Evolutionary conservation across 805 yeast genomes (phyloP).

Genomic region (Suhomyces sp.): DNA sequence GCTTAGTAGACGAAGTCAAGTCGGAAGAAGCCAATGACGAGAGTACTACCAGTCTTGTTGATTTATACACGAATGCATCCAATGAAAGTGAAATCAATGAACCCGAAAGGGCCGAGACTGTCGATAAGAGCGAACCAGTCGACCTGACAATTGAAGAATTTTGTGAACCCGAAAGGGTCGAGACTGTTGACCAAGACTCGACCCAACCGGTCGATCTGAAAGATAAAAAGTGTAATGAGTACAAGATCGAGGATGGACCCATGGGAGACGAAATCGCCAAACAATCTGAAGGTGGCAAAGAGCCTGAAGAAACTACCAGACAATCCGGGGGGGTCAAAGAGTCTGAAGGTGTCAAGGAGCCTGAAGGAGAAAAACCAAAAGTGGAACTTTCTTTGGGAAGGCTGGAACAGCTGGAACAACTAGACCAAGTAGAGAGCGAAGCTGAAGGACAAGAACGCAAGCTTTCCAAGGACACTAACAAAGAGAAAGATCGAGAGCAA

Average conservation of each 20-base stretch:
- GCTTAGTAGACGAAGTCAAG: neutral
- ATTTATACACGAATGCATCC: neutral
- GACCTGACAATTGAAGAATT: neutral
- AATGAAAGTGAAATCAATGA: neutral
- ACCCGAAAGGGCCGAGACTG: neutral
- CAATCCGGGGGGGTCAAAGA: neutral
- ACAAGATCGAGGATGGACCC: neutral
- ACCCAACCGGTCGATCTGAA: neutral
- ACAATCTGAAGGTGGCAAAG: neutral
- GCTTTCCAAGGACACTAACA: neutral
- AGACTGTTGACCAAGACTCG: neutral
- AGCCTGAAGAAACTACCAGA: neutral
- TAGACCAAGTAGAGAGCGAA: neutral
- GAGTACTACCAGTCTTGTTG: neutral
- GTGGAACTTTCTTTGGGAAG: neutral
- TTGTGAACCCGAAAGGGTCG: neutral
- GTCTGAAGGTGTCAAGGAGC: neutral
- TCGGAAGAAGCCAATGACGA: neutral
- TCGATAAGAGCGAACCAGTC: neutral
- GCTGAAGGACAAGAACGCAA: neutral
- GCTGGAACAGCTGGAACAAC: neutral
- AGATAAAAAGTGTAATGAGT: neutral
- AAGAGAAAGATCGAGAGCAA: neutral
- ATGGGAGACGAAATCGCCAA: neutral
- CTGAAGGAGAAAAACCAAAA: neutral